phyloP scores from a whole-genome alignment of 2,329 filamentous ascomycete genomes.

The Rhytidhysteron rufulum region DNA sequence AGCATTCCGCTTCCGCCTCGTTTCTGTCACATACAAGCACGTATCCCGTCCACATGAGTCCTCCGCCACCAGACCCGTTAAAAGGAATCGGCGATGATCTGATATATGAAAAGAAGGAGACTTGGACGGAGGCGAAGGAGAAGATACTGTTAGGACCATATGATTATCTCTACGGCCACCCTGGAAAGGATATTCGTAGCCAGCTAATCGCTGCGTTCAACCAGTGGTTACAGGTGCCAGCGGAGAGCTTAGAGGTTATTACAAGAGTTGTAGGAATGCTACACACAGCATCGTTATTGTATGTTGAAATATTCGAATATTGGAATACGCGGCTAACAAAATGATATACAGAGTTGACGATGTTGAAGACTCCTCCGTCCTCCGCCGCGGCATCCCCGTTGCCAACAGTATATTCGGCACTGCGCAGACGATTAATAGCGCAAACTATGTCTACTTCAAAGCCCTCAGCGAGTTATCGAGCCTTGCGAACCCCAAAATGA shows the following conservation, averaged over 20 bases:
- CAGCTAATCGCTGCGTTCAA: slow-evolving; percentile 81
- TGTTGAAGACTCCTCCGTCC: slow-evolving; percentile 74
- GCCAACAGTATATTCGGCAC: slow-evolving; percentile 82
- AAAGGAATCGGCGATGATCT: slow-evolving; percentile 34
- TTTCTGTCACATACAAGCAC: slow-evolving; percentile 11
- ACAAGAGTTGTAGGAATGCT: slow-evolving; percentile 80
- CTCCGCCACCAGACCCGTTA: slow-evolving; percentile 18
- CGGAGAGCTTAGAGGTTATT: slow-evolving; percentile 66
- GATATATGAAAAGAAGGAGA: slow-evolving; percentile 39
- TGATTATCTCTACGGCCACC: slow-evolving; percentile 73
- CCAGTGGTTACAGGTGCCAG: slow-evolving; percentile 70
- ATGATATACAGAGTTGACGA: slow-evolving; percentile 61
- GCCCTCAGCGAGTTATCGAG: slow-evolving; percentile 71
- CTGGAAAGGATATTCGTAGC: slow-evolving; percentile 79
- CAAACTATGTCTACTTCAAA: slow-evolving; percentile 84
- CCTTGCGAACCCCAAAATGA: slow-evolving; percentile 63
- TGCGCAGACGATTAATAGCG: slow-evolving; percentile 84
- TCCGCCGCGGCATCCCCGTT: slow-evolving; percentile 76
- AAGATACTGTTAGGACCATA: slow-evolving; percentile 73
- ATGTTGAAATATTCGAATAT: too few species aligned
- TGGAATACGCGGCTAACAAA: slow-evolving; percentile 3
- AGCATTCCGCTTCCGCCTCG: slow-evolving; percentile 10
- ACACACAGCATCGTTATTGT: slow-evolving; percentile 75
- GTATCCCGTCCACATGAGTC: slow-evolving; percentile 28
- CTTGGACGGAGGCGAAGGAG: slow-evolving; percentile 73